phyloP scores from a whole-genome alignment of 805 yeast species.

The Kodamaea sagamina region DNA sequence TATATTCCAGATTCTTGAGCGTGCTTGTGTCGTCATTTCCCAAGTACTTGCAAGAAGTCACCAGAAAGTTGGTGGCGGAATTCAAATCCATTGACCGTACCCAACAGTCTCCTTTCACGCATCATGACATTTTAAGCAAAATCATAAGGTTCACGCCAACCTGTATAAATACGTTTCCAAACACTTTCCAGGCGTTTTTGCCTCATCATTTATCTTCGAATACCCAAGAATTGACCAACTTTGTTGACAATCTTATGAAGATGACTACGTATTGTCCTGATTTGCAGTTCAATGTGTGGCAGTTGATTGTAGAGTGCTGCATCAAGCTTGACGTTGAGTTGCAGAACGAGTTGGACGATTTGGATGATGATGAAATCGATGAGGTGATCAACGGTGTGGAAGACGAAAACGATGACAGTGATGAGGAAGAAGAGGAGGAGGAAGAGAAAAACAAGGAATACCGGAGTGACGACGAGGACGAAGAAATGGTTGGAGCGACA shows the following conservation, averaged over 20 bases:
- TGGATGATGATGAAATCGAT: constrained; percentile 68
- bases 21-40: constrained; percentile 85
- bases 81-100: constrained; percentile 43
- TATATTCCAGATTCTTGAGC: constrained; percentile 69
- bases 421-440: constrained; percentile 20
- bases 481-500: constrained; percentile 39
- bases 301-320: constrained; percentile 71
- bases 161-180: constrained; percentile 64
- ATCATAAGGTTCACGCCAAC: constrained; percentile 81
- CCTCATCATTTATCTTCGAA: constrained; percentile 76
- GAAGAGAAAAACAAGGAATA: constrained; percentile 26
- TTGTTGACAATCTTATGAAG: constrained; percentile 62
- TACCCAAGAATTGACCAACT: constrained; percentile 55
- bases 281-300: constrained; percentile 75
- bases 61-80: constrained; percentile 62
- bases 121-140: constrained; percentile 63
- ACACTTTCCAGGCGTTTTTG: constrained; percentile 57
- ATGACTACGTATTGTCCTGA: constrained; percentile 74
- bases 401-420: constrained; percentile 46
- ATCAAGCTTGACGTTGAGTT: constrained; percentile 90
- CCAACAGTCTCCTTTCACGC: constrained; percentile 28
- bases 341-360: constrained; percentile 83
- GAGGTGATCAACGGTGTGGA: constrained; percentile 48
- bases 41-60: constrained; percentile 87
- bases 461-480: constrained; percentile 19